phyloP scores from a whole-genome alignment of 352 stramenopile species.

The Globisporangium parvum region DNA sequence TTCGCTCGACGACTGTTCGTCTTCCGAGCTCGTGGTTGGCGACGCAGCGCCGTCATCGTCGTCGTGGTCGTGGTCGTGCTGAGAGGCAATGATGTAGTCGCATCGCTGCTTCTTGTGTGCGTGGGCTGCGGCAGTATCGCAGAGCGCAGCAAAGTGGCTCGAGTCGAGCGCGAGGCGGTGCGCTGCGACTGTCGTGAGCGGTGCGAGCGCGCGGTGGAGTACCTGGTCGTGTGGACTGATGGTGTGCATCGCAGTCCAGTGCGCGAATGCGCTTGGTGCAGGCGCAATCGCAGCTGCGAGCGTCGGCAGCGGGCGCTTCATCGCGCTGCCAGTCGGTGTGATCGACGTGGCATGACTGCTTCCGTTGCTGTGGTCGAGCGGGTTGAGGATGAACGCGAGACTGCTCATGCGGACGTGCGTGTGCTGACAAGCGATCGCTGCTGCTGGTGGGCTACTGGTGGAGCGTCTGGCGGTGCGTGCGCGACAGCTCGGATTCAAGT shows the following conservation, averaged over 20 bases:
- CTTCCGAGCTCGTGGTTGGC: constrained; percentile 8
- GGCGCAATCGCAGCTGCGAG: constrained; percentile 10
- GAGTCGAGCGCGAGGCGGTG: constrained; percentile 1
- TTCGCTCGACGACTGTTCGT: constrained; percentile 13
- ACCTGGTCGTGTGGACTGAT: neutral
- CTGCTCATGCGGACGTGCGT: constrained; percentile 10
- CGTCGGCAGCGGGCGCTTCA: constrained; percentile 3
- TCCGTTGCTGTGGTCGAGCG: constrained; percentile 7
- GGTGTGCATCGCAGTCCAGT: neutral
- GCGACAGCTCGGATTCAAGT: constrained; percentile 1
- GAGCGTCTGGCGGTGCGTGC: neutral
- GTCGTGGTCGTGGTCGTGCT: constrained; percentile 1
- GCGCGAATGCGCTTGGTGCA: neutral
- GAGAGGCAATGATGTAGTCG: neutral
- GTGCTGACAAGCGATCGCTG: neutral
- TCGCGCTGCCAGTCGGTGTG: neutral
- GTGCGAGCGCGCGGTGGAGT: neutral
- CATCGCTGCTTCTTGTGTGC: neutral
- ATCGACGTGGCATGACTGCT: neutral
- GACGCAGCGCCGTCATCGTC: constrained; percentile 19
- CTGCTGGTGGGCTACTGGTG: neutral
- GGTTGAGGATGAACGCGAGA: constrained; percentile 19
- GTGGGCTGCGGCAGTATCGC: neutral
- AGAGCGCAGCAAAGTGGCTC: neutral
- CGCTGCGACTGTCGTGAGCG: constrained; percentile 8